Conservation (phyloP, 129 eudicot genomes). For the Daucus carota region DNA sequence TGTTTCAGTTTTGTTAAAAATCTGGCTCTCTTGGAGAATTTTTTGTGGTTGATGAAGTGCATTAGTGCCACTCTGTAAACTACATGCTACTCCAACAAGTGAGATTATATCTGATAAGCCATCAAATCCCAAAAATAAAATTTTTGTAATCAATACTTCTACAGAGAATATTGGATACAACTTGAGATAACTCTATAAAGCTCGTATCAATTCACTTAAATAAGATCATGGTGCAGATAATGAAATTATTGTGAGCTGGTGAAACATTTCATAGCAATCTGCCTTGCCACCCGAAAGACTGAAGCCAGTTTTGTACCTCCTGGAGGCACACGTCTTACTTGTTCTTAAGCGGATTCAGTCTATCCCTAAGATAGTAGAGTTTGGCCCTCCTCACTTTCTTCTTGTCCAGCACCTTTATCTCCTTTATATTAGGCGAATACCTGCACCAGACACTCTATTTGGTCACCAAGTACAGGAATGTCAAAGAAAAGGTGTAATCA, state of each 20-base stretch:
- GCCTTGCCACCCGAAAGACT: background rate
- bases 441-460: slow-evolving; percentile 37
- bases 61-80: background rate
- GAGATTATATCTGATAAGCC: background rate
- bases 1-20: background rate
- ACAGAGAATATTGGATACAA: background rate
- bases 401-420: slow-evolving; percentile 84
- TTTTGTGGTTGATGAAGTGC: background rate
- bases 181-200: background rate
- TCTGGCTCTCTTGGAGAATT: background rate
- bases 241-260: background rate
- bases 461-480: background rate
- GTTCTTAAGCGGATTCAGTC: slow-evolving; percentile 63
- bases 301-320: background rate
- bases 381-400: slow-evolving; percentile 97
- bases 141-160: background rate
- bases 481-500: background rate
- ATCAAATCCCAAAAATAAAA: too few species aligned
- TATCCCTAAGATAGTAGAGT: slow-evolving; percentile 87
- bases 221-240: background rate
- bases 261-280: background rate
- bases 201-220: background rate
- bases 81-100: background rate
- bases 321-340: slow-evolving; percentile 12
- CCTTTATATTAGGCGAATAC: slow-evolving; percentile 92